A percentile compares a stretch with the other conserved stretches of the same genome.
These are phyloP conservation scores for Oxyria digyna DNA, from an alignment of 148 eudicot species.

Conservation along the genomic window DNA sequence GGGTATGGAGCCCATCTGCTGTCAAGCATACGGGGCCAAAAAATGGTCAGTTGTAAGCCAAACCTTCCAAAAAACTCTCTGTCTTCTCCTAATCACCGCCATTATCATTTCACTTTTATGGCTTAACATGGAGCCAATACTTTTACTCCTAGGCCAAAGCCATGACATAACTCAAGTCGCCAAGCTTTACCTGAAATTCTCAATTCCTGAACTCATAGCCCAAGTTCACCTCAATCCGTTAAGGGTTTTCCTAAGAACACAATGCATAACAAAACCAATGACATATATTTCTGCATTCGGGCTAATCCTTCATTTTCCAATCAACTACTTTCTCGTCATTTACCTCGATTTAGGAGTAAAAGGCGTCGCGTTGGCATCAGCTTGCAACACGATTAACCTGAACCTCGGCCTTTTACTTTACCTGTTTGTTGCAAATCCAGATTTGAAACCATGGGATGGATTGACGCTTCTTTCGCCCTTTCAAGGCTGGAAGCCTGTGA, in stretches of 20 bases:
- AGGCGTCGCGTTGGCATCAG: constrained; percentile 67
- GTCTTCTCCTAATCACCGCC: constrained; percentile 44
- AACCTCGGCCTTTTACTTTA: constrained; percentile 53
- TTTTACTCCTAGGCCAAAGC: constrained; percentile 53
- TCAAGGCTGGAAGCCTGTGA: constrained; percentile 61
- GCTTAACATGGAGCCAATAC: constrained; percentile 62
- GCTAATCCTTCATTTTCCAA: constrained; percentile 53
- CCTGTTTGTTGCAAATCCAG: constrained; percentile 19
- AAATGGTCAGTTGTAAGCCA: constrained; percentile 49
- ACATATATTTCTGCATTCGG: constrained; percentile 38
- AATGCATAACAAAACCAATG: constrained; percentile 43
- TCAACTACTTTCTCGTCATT: constrained; percentile 40
- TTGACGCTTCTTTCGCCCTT: constrained; percentile 25
- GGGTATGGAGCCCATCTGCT: constrained; percentile 93
- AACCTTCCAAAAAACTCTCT: constrained; percentile 51
- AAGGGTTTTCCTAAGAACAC: constrained; percentile 56
- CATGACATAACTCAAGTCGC: constrained; percentile 47
- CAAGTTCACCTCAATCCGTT: constrained; percentile 53
- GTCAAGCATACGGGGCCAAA: constrained; percentile 84
- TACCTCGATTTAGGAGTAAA: constrained; percentile 48
- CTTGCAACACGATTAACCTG: constrained; percentile 43
- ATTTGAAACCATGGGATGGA: constrained; percentile 59
- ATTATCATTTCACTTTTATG: constrained; percentile 49
- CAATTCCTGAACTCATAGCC: constrained; percentile 60
- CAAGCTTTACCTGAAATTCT: constrained; percentile 44